Evolutionary conservation across 2,329 filamentous ascomycete genomes (phyloP).

Genomic region (Stagonosporopsis chrysanthemi): DNA sequence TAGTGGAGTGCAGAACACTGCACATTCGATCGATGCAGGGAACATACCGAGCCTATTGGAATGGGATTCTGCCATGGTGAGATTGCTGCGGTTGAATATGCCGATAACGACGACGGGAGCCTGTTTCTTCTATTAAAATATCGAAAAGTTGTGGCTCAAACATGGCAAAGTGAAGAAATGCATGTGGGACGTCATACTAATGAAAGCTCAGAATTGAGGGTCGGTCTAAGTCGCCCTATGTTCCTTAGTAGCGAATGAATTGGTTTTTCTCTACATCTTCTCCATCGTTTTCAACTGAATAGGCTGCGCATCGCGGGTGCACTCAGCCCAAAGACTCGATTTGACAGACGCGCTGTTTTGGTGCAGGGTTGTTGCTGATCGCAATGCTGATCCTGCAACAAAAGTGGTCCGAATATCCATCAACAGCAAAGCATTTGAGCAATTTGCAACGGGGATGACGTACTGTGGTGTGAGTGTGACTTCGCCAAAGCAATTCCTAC

Average conservation of each 20-base stretch:
- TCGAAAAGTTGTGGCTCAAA: slow-evolving; percentile 4
- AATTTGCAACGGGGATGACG: background rate
- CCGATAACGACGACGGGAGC: background rate
- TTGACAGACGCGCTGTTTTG: background rate
- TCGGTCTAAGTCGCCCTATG: slow-evolving; percentile 19
- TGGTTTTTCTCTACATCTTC: background rate
- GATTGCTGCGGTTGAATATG: slow-evolving; percentile 3
- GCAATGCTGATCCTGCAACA: slow-evolving; percentile 12
- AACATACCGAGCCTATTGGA: slow-evolving; percentile 8
- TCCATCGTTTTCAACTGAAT: slow-evolving; percentile 11
- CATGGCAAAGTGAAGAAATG: slow-evolving; percentile 33
- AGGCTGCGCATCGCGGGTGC: background rate
- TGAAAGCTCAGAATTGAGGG: slow-evolving; percentile 16
- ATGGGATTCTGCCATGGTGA: slow-evolving; percentile 21
- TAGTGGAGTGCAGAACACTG: background rate
- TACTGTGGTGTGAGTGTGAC: background rate
- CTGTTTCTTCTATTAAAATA: slow-evolving; percentile 4
- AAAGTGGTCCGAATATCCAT: slow-evolving; percentile 9
- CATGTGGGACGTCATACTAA: slow-evolving; percentile 32
- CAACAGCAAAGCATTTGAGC: background rate
- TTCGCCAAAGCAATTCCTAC: background rate
- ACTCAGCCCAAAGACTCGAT: background rate
- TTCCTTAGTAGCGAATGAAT: slow-evolving; percentile 6
- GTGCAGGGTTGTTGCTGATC: slow-evolving; percentile 14
- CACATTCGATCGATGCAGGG: slow-evolving; percentile 5